Base-by-base conservation (phyloP, 1,139 yeast species). In the Lodderomyces margitis region DNA sequence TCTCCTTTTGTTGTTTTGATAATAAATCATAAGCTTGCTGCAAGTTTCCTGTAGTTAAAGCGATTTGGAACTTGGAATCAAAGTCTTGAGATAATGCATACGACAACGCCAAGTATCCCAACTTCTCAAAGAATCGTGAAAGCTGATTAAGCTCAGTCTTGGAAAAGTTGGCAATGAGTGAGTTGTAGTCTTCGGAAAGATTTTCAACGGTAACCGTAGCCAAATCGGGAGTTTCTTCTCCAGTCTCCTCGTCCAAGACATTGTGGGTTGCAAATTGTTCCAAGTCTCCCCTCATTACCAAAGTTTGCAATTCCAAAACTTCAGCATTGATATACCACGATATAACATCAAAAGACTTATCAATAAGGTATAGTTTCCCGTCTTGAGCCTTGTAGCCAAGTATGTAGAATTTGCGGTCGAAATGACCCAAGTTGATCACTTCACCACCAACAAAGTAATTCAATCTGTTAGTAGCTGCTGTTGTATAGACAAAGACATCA, bases 401-500 rank as follows among this genome's bases (percentile, higher is more conserved):
- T 46, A 94, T 70, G 61, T 85, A 92, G 78, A 84, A 83, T 51
- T 86, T 81, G 61, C 83, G 88, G 61, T 92, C 96, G 58, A 87
- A 91, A 68, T 92, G 98, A 34, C 95, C 92, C 66, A 92, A 80
- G 58, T 89, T 92, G 62, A 88, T 87, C 15, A 86, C 83, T 58
- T 89, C 89, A 36, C 95, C 95, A 55, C 98, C 98, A 49, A 92
- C 98, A 49, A 88, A 80, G 63, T 92, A 94, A 66, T 91, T 92
- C 58, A 94, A 76, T 62, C 98, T 81, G 65, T 89, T 88, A 27
- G 95, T 79, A 17, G 83, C 56, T 1, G 95, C 83, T 15, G 78
- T 72, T 12, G 98, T 88, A 70, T 85, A 92, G 43, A 92, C 80
- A 61, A 91, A 91, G 34, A 94, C 97, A 68, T 92, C 98, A 52